Conservation (phyloP, 2,329 filamentous ascomycete genomes). For the Aureobasidium sp. region DNA sequence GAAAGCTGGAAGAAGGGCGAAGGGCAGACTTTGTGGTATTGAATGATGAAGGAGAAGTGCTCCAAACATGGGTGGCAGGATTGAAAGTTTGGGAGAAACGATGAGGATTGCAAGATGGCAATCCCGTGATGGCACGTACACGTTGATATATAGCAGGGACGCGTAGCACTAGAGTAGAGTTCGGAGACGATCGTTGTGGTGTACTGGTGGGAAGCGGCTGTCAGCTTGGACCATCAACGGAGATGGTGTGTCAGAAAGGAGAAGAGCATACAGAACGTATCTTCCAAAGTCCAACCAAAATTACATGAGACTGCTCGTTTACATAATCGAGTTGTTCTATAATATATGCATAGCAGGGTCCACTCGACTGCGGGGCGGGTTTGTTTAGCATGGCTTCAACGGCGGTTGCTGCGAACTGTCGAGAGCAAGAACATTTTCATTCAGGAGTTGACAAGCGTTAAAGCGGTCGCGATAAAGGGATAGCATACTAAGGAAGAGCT, state of each 20-base stretch:
- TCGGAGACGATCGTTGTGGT: neutral
- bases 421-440: neutral
- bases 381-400: slow-evolving; percentile 6
- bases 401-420: slow-evolving; percentile 8
- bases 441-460: slow-evolving; percentile 5
- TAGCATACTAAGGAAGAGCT: neutral
- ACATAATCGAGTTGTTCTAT: neutral
- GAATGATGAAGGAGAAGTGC: slow-evolving; percentile 36
- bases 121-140: neutral
- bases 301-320: neutral
- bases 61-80: slow-evolving; percentile 45
- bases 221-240: neutral
- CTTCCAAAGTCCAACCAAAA: neutral
- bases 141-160: neutral
- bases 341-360: neutral
- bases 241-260: neutral
- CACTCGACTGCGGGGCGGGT: neutral
- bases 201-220: neutral
- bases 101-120: neutral
- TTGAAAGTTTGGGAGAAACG: slow-evolving; percentile 36
- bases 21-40: slow-evolving; percentile 43
- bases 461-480: neutral
- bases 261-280: neutral
- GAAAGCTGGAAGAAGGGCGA: slow-evolving; percentile 35
- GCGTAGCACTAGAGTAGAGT: neutral